A percentile compares a stretch with the other conserved stretches of the same genome.
Conservation (phyloP, 345 rosid species). For the Atalantia buxifolia region DNA sequence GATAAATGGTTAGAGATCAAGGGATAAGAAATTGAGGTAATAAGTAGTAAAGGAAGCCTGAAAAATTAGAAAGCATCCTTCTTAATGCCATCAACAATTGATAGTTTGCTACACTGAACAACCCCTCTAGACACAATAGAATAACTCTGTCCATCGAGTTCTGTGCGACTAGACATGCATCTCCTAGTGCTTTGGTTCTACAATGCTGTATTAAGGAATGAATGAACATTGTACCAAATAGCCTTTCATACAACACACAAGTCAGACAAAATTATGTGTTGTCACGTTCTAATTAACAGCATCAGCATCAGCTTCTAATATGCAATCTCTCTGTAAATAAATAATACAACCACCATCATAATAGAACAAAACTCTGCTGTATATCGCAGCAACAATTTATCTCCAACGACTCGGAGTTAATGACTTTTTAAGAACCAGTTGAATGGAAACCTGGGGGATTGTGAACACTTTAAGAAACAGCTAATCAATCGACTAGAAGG, state of each 20-base stretch:
- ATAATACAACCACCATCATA: too few species aligned
- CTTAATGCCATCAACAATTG: background rate
- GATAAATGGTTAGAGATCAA: background rate
- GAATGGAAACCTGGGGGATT: too few species aligned
- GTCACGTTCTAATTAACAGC: background rate
- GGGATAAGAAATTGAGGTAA: background rate
- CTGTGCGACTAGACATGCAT: background rate
- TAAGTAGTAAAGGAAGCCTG: background rate
- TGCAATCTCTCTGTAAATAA: too few species aligned
- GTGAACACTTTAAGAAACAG: too few species aligned
- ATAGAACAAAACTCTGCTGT: too few species aligned
- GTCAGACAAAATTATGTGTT: background rate
- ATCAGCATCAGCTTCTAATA: too few species aligned
- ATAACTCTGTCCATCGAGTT: background rate
- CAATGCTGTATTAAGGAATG: background rate
- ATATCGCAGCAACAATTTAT: too few species aligned
- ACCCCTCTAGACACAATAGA: background rate
- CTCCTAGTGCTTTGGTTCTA: background rate
- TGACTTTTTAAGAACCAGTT: too few species aligned
- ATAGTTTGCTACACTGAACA: background rate
- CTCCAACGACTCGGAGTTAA: too few species aligned
- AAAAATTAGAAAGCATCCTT: background rate
- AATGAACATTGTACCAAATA: background rate
- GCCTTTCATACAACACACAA: background rate
- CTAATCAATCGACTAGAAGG: too few species aligned